Base-by-base conservation (phyloP, 192 early-diverging fungal species). In the Mortierella alpina region DNA sequence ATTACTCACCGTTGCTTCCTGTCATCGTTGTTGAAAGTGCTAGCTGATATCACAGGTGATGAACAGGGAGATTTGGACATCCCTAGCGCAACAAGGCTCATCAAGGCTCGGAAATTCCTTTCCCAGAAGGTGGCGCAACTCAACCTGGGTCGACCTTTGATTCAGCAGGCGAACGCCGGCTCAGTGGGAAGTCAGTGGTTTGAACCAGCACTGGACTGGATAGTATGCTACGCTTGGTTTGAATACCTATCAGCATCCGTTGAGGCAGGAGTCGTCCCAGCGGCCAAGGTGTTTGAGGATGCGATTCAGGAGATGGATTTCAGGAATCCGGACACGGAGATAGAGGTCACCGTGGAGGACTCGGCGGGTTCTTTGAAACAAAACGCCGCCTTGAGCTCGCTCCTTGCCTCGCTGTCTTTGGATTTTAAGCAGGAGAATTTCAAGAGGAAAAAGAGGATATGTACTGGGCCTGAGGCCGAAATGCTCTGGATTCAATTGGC, bases 161-260 rank as follows among this genome's bases (percentile, higher is more conserved):
- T 11, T 39, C 7, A 5, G 17, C 20, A 5, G 40, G 44, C 13
- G 4, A 13, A 56, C 2, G 5, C 48, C 17, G 54, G 73, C 22
- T 57, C 75, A 2, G 68, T 51, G 20, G 70, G 64, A 12, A 63
- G 42, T 70, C 50, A 57, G 49, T 76, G 81, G 68, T 78, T 75
- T 45, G 71, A 80, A 55, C 58, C 49, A 15, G 73, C 81, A 0
- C 49, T 74, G 41, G 63, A 85, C 45, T 59, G 68, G 42, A 81
- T 82, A 60, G 80, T 83, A 6, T 85, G 85, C 66, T 74, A 75
- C 60, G 85, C 75, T 2, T 72, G 78, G 65, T 86, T 88, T 50
- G 82, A 85, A 31, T 88, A 88, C 47, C 68, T 88, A 14, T 72
- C 77, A 5, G 20, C 59, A 0, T 45, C 56, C 18, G 18, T 57